Percentiles rank a stretch among this genome's conserved stretches.
phyloP scores from a whole-genome alignment of 208 protist genomes.

The Acanthamoeba sp. region DNA sequence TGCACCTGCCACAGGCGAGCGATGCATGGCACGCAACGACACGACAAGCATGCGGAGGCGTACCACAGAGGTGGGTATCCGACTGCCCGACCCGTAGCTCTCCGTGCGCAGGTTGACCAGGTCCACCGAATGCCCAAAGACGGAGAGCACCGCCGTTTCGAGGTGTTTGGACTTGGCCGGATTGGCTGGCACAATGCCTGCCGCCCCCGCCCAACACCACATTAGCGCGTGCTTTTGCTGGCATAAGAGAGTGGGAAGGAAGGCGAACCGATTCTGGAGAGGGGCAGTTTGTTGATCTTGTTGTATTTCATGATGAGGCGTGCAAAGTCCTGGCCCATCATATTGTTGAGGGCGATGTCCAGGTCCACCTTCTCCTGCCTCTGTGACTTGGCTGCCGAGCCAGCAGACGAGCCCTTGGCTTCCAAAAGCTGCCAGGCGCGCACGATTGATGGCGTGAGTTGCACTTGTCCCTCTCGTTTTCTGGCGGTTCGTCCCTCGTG shows the following conservation, averaged over 20 bases:
- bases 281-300: not conserved
- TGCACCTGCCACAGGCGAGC: not conserved
- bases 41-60: not conserved
- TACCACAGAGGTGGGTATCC: conserved; percentile 51
- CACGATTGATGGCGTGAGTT: too few relatives aligned
- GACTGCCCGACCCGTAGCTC: not conserved
- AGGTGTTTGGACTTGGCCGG: conserved; percentile 99
- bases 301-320: conserved; percentile 85
- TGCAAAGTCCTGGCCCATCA: conserved; percentile 94
- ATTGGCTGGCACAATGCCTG: conserved; percentile 95
- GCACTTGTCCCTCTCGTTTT: too few relatives aligned
- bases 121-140: not conserved
- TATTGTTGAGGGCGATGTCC: conserved; percentile 97
- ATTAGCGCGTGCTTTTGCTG: not conserved
- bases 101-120: conserved; percentile 9
- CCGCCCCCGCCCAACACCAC: too few relatives aligned
- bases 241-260: too few relatives aligned
- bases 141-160: conserved; percentile 95
- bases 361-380: not conserved
- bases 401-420: not conserved
- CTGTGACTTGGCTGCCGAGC: not conserved
- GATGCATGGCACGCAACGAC: too few relatives aligned
- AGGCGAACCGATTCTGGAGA: not conserved
- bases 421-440: not conserved
- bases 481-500: too few relatives aligned